These are phyloP conservation scores for Halenospora varia DNA, from an alignment of 495 filamentous ascomycete genomes.

Conservation along the genomic window DNA sequence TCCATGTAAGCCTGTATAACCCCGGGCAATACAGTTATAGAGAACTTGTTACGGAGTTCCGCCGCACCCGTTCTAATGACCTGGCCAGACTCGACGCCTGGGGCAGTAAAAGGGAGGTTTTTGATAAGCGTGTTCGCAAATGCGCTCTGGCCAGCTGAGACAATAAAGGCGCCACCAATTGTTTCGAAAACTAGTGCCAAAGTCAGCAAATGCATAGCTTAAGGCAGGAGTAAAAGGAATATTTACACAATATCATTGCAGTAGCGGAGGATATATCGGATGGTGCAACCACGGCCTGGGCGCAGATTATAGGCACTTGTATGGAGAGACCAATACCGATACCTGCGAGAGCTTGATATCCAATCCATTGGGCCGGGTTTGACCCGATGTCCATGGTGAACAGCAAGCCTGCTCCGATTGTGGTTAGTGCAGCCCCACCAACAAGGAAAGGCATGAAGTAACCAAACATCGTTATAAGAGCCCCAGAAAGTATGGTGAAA, in stretches of 20 bases:
- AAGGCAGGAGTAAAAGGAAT: not conserved
- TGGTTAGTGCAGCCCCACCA: slow-evolving; percentile 21
- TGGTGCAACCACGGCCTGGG: slow-evolving; percentile 12
- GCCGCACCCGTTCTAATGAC: slow-evolving; percentile 43
- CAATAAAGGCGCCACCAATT: slow-evolving; percentile 62
- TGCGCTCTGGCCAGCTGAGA: slow-evolving; percentile 58
- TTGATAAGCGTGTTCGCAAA: slow-evolving; percentile 51
- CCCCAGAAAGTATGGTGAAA: slow-evolving; percentile 31
- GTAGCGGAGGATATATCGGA: slow-evolving; percentile 23
- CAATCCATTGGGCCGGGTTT: slow-evolving; percentile 18
- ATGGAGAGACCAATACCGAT: slow-evolving; percentile 20
- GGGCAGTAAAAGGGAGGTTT: slow-evolving; percentile 27
- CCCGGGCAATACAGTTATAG: slow-evolving; percentile 10
- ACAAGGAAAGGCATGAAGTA: slow-evolving; percentile 30
- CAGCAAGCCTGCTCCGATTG: slow-evolving; percentile 45
- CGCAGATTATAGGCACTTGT: slow-evolving; percentile 21
- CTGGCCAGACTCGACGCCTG: slow-evolving; percentile 21
- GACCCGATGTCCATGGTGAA: slow-evolving; percentile 17
- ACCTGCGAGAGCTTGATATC: slow-evolving; percentile 23
- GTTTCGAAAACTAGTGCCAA: slow-evolving; percentile 16
- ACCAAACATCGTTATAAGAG: slow-evolving; percentile 30
- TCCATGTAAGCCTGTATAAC: slow-evolving; percentile 23
- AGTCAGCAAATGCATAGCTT: not conserved
- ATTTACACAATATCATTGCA: slow-evolving; percentile 20
- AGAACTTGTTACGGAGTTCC: slow-evolving; percentile 27